Base-by-base conservation (phyloP, 2,329 filamentous ascomycete genomes). In the Ceratocystis cubensis region DNA sequence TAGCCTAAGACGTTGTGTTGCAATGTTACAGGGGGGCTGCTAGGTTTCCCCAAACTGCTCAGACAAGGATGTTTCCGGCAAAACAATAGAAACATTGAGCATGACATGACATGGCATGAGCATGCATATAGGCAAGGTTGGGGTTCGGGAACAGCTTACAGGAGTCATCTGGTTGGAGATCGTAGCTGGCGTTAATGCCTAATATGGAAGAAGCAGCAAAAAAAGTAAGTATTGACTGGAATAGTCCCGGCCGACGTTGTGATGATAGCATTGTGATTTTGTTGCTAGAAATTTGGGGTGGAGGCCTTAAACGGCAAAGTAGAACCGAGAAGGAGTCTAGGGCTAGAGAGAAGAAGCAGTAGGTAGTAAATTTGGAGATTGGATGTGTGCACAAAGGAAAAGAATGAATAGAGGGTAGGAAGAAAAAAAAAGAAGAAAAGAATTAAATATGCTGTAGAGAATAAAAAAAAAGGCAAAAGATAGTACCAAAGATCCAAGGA, bases 161-260 rank as follows among this genome's bases (percentile, higher is more conserved):
- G 25, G 59, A 28, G 57, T 59, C 22, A 66, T 75, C 72, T 37
- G 75, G 73, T 67, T 77, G 71, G 65, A 78, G 70, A 37, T 76
- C 67, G 66, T 77, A 78, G 48, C 74, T 75, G 56, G 56, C 56
- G 15, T 62, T 66, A 48, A 72, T 10, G 28, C 63, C 69, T 33
- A 75, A 68, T 63, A 68, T 69, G 64, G 68, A 71, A 20, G 71
- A 64, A 59, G 70, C 67, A 41, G 75, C 67, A 50, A 76, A 66
- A 48, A 73, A 50, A 8, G 69, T 66, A 30, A 71, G 63, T 56
- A 73, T 66, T 48, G 72, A 68, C 63, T 69, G 68, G n/a, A 66
- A 48, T 22, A 25, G 65, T 48, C 45, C 46, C 17, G 37, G 45
- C 30, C 44, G 44, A n/a, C 28, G 46, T 25, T 22, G 61, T 41